Base-by-base conservation (phyloP, 2,329 filamentous ascomycete genomes). In the Harringtonia aguacate region DNA sequence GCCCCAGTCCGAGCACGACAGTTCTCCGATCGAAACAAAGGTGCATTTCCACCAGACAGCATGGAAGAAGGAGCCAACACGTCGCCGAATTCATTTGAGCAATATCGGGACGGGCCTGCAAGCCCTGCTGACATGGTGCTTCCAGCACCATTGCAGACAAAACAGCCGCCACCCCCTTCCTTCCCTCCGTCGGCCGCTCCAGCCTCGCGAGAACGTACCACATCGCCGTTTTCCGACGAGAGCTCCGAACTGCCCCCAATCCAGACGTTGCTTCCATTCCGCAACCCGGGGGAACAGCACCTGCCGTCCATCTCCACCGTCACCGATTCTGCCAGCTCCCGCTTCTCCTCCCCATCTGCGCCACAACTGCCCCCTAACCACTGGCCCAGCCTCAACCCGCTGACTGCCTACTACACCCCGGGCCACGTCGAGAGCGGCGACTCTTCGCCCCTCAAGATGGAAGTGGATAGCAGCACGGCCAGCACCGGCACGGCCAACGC, bases 301-400 rank as follows among this genome's bases (percentile, higher is more conserved):
- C 56, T 58, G 29, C 53, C 55, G 30, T 47, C 53, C 1, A 55
- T 56, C 40, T 53, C 55, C 33, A 35, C 39, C 7, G 42, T 42
- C 15, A 41, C 39, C 20, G 14, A 27, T 17, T 13, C 24, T n/a
- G n/a, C 14, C 3, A 28, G 10, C 17, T 18, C 17, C 6, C 35
- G n/a, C 6, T 35, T 27, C 14, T 35, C 21, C 22, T 18, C 31
- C 9, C n/a, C 31, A 27, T 56, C 43, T 54, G 56, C 30, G 27
- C 52, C 53, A 31, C 48, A 54, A 17, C 52, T 48, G 41, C 48
- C 56, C 28, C 46, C 58, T 21, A 56, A 53, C 22, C 61, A 64
- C 47, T 75, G 72, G 72, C 67, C 68, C 20, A 67, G 65, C 47
- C 55, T 72, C 39, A 73, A 73, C 45, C 68, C 69, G 0, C 57